Evolutionary conservation across 2,329 filamentous ascomycete species (phyloP), one percentile per base, ranked within the genome.

Genomic region (Aspergillus sp.): DNA sequence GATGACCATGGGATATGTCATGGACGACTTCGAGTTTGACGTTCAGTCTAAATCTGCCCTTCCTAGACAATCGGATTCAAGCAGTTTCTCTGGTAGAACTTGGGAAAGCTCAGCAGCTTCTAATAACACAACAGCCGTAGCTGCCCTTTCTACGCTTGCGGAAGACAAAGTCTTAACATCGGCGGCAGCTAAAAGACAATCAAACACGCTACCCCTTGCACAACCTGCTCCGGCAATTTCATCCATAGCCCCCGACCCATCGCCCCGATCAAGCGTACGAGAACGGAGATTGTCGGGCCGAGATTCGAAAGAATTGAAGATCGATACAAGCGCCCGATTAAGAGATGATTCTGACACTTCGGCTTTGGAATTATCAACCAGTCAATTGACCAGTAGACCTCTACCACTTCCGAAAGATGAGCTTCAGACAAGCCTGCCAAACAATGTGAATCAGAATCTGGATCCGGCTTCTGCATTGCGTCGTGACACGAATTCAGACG

Each of bases 1-100:
- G 64, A 89, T 97, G 79, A 90, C 88, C 0, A 82, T 81, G 54
- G 88, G 86, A 46, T 91, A 90, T 65, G 80, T 84, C 47, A 83
- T 93, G 60, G 88, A 91, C 48, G 86, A 90, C 48, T 94, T 94
- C 61, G 79, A 88, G 49, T 86, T 90, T 61, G 84, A 82, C 46
- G 69, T 84, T 30, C 79, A 82, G 57, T 79, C 78, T 5, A 88
- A 85, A 57, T 84, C 81, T 13, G 77, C 83, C 22, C 67, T 88
- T 19, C 85, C 87, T 30, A 81, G 88, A 49, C 85, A 91, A 61
- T 93, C 89, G 3, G 86, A 88, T 63, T 91, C 88, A 1, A 94
- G 86, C 70, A 82, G 82, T 12, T 79, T 85, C 55, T 90, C 87
- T n/a, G 80, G 80, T 47, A 81, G 81, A 52, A 88, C 88, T 10